A percentile compares a stretch with the other conserved stretches of the same genome.
These are phyloP conservation scores for Erysiphe neolycopersici DNA, from an alignment of 2,329 filamentous ascomycete species.

Conservation along the genomic window DNA sequence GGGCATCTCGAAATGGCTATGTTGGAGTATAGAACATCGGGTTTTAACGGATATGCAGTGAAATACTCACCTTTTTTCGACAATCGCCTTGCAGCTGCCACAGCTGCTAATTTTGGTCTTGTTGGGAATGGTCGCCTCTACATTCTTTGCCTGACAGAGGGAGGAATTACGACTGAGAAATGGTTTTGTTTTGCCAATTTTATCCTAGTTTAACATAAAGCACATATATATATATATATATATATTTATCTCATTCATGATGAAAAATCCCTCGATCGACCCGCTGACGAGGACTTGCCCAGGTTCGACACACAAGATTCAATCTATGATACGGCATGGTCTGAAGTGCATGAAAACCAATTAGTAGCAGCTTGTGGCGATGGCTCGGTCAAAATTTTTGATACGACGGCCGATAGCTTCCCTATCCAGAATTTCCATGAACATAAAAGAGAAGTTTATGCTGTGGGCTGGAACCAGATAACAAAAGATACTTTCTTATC, in stretches of 20 bases:
- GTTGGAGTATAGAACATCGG: conserved; percentile 71
- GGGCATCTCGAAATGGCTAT: background rate
- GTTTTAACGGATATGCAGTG: conserved; percentile 87
- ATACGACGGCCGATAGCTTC: conserved; percentile 53
- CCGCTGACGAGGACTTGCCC: background rate
- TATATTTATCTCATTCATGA: background rate
- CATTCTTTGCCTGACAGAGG: conserved; percentile 54
- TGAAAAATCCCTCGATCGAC: background rate
- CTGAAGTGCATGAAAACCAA: conserved; percentile 89
- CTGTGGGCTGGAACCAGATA: conserved; percentile 75
- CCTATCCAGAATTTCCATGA: conserved; percentile 83
- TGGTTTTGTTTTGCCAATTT: conserved; percentile 22
- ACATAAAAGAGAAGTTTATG: conserved; percentile 79
- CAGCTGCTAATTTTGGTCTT: conserved; percentile 86
- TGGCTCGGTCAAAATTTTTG: conserved; percentile 84
- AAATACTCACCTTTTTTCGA: conserved; percentile 99
- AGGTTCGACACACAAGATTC: conserved; percentile 95
- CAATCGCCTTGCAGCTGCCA: conserved; percentile 68
- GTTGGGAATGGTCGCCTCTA: conserved; percentile 87
- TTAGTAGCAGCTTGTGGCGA: conserved; percentile 72
- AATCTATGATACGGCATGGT: conserved; percentile 86
- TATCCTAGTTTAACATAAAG: background rate
- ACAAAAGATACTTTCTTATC: conserved; percentile 78
- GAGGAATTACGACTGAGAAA: conserved; percentile 66
- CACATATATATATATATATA: background rate